phyloP scores from a whole-genome alignment of 2,329 filamentous ascomycete species.

The Colletotrichum tropicale region DNA sequence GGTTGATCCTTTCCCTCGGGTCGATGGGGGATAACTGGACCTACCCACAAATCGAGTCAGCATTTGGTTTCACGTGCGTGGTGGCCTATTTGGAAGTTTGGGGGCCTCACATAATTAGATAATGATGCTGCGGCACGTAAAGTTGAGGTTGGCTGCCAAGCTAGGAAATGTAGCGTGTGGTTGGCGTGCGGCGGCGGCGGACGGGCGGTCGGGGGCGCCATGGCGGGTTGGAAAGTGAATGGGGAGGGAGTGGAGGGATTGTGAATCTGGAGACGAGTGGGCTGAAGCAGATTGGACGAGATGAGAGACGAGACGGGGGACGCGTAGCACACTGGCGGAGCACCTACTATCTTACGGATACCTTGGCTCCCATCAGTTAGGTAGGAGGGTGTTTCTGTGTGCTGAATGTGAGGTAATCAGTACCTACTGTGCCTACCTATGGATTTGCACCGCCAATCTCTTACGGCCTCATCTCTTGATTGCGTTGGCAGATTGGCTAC shows the following conservation, averaged over 20 bases:
- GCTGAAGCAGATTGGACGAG: background rate
- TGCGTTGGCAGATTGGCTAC: constrained; percentile 1
- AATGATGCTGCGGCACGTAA: background rate
- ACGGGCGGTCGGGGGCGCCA: background rate
- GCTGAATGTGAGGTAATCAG: background rate
- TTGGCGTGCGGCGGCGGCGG: background rate
- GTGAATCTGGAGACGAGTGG: background rate
- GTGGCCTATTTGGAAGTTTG: background rate
- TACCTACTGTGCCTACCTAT: background rate
- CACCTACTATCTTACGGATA: background rate
- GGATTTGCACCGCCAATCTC: background rate
- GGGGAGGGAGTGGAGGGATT: background rate
- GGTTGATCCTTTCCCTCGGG: background rate
- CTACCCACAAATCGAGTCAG: constrained; percentile 16
- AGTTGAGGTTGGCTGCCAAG: background rate
- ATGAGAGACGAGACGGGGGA: background rate
- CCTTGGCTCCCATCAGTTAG: background rate
- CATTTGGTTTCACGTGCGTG: constrained; percentile 6
- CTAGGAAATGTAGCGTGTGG: background rate
- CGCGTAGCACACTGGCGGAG: background rate
- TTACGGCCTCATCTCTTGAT: background rate
- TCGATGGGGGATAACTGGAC: background rate
- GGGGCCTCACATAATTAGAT: background rate
- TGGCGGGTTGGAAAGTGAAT: background rate
- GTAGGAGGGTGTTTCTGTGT: background rate